These are phyloP conservation scores for Ustanciosporium gigantosporum DNA, from an alignment of 1,284 basidiomycete genomes.

Conservation along the genomic window DNA sequence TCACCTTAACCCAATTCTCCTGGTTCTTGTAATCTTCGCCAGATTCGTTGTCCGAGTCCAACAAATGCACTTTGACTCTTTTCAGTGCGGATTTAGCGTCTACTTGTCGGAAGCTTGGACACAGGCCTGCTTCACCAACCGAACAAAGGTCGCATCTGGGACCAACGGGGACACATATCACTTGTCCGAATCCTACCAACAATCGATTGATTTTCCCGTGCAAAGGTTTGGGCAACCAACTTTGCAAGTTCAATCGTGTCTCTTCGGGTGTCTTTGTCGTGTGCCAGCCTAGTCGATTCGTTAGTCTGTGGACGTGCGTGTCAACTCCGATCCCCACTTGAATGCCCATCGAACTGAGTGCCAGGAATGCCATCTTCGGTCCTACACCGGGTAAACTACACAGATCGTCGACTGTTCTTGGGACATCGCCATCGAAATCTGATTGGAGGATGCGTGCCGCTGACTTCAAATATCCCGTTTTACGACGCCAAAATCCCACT, in stretches of 20 bases:
- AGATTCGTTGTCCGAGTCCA: conserved; percentile 11
- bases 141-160: conserved; percentile 72
- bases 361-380: conserved; percentile 62
- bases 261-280: conserved; percentile 84
- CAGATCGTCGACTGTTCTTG: conserved; percentile 48
- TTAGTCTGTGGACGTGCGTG: conserved; percentile 91
- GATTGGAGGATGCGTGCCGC: conserved; percentile 36
- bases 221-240: conserved; percentile 49
- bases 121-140: conserved; percentile 35
- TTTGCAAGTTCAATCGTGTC: conserved; percentile 65
- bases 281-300: conserved; percentile 90
- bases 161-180: conserved; percentile 78
- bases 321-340: conserved; percentile 96
- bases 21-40: not conserved
- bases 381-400: conserved; percentile 57
- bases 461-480: conserved; percentile 66
- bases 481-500: conserved; percentile 90
- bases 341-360: conserved; percentile 81
- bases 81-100: conserved; percentile 40
- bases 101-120: conserved; percentile 42
- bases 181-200: conserved; percentile 67
- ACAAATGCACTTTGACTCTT: conserved; percentile 26
- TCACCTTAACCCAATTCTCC: conserved; percentile 14
- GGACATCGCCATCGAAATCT: conserved; percentile 50
- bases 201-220: conserved; percentile 53